phyloP scores from a whole-genome alignment of 805 yeast genomes.

The Myxozyma neotropica region DNA sequence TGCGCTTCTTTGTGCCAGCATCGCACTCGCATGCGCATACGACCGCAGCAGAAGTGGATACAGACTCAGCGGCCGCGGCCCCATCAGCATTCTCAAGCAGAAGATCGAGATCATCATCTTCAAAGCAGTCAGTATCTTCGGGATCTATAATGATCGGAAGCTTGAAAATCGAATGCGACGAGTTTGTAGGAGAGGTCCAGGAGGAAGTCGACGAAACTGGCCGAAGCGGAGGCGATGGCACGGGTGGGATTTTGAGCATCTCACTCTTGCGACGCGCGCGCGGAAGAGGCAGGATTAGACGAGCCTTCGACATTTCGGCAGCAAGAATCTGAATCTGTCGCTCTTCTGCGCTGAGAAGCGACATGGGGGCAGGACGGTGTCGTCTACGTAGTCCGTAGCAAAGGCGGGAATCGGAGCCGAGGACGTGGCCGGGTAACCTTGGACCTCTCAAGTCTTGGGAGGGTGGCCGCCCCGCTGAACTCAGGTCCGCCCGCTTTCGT shows the following conservation, averaged over 20 bases:
- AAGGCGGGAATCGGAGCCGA: too few species aligned
- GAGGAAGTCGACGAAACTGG: neutral
- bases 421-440: too few species aligned
- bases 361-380: too few species aligned
- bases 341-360: too few species aligned
- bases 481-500: too few species aligned
- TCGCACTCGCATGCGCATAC: slow-evolving; percentile 11
- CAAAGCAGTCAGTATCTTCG: slow-evolving; percentile 15
- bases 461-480: too few species aligned
- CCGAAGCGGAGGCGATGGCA: slow-evolving; percentile 4
- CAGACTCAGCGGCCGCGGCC: neutral
- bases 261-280: slow-evolving; percentile 12
- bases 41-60: too few species aligned
- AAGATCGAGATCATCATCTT: neutral
- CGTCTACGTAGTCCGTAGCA: too few species aligned
- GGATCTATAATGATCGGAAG: slow-evolving; percentile 17
- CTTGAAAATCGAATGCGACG: slow-evolving; percentile 21
- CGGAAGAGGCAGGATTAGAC: slow-evolving; percentile 31
- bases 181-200: too few species aligned
- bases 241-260: neutral
- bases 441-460: too few species aligned
- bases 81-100: neutral
- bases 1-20: slow-evolving; percentile 14
- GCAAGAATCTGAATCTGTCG: too few species aligned
- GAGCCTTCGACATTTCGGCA: slow-evolving; percentile 4